A percentile compares a stretch with the other conserved stretches of the same genome.
phyloP scores from a whole-genome alignment of 1,139 yeast species.

The Kluyveromyces sp. region DNA sequence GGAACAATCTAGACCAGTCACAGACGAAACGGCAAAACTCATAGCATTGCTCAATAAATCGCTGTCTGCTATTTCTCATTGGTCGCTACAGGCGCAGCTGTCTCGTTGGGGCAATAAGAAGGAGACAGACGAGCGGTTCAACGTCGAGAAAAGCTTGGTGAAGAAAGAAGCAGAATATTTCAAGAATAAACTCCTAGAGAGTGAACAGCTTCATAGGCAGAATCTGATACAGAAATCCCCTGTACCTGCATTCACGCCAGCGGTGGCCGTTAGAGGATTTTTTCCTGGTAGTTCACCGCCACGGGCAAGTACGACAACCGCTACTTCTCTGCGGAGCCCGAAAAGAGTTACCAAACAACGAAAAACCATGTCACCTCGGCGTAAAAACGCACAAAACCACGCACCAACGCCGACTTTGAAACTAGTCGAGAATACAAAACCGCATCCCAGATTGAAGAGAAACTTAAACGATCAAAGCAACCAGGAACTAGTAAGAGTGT shows the following conservation, averaged over 20 bases:
- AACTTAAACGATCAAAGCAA: conserved; percentile 27
- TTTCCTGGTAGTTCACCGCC: not conserved
- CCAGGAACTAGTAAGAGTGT: conserved; percentile 28
- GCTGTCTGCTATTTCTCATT: conserved; percentile 27
- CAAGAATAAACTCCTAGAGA: conserved; percentile 15
- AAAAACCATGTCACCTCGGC: conserved; percentile 1
- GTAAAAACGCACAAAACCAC: conserved; percentile 2
- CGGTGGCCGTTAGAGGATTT: not conserved
- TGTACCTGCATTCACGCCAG: not conserved
- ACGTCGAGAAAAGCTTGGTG: conserved; percentile 21
- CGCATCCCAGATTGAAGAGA: conserved; percentile 29
- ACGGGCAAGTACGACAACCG: conserved; percentile 2
- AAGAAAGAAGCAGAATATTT: conserved; percentile 24
- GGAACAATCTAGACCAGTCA: conserved; percentile 10
- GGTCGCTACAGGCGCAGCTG: conserved; percentile 30
- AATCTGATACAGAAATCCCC: not conserved
- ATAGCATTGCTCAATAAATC: conserved; percentile 23
- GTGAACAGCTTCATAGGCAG: not conserved
- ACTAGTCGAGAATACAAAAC: conserved; percentile 27
- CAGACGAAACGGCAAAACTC: conserved; percentile 14
- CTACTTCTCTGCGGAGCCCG: conserved; percentile 5
- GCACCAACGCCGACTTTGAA: conserved; percentile 10
- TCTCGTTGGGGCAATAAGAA: conserved; percentile 19
- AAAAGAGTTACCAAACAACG: conserved; percentile 6
- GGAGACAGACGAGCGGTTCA: conserved; percentile 19